Conservation (phyloP, 2,329 filamentous ascomycete species). For the Colletotrichum phormii region DNA sequence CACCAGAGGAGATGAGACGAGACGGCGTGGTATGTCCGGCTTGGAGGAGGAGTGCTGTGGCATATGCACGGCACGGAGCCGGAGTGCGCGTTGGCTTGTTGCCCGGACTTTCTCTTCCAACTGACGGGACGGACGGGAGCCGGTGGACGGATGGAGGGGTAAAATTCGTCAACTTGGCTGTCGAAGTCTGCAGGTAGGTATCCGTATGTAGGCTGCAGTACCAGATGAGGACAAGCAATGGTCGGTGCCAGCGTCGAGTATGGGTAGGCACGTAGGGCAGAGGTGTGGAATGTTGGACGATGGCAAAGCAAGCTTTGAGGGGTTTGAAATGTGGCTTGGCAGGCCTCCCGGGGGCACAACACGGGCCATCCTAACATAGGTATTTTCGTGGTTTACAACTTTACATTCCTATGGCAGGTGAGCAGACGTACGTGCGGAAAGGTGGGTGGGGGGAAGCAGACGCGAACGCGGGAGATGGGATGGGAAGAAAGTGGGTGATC, state of each 20-base stretch:
- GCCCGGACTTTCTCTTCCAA: neutral
- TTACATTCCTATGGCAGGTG: neutral
- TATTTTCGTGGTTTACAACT: neutral
- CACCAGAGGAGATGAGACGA: slow-evolving; percentile 4
- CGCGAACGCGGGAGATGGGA: slow-evolving; percentile 10
- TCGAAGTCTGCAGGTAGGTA: too few relatives aligned
- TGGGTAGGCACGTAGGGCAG: neutral
- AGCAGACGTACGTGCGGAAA: neutral
- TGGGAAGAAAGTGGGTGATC: slow-evolving; percentile 7
- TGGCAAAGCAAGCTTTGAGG: neutral
- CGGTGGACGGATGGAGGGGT: neutral
- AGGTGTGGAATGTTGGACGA: neutral
- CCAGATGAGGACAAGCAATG: too few relatives aligned
- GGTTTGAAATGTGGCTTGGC: neutral
- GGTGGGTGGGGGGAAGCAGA: neutral
- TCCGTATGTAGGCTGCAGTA: too few relatives aligned
- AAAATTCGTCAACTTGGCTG: too few relatives aligned
- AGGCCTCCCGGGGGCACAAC: neutral
- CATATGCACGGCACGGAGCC: neutral
- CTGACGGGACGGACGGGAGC: neutral
- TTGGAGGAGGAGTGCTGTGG: neutral
- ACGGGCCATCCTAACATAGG: neutral
- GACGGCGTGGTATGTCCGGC: neutral
- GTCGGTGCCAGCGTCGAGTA: neutral
- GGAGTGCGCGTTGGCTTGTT: neutral